These are phyloP conservation scores for Scedosporium minutisporum DNA, from an alignment of 2,329 filamentous ascomycete species.

Conservation along the genomic window DNA sequence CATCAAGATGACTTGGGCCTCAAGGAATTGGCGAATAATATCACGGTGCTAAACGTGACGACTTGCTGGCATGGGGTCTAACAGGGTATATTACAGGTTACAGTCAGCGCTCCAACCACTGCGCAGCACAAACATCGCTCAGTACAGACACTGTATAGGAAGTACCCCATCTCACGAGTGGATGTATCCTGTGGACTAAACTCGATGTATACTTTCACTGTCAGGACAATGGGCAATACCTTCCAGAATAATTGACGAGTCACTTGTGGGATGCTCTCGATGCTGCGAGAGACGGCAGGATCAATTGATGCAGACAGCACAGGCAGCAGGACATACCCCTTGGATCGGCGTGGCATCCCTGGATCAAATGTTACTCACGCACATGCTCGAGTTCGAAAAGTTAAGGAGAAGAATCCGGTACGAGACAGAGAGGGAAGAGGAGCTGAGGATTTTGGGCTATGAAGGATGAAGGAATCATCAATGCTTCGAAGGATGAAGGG, in stretches of 20 bases:
- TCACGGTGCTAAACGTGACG: neutral
- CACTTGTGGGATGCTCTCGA: neutral
- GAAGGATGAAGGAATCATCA: no score
- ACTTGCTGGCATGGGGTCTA: neutral
- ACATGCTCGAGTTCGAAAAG: neutral
- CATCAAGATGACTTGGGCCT: no score
- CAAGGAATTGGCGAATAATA: neutral
- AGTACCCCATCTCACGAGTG: neutral
- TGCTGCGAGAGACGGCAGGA: neutral
- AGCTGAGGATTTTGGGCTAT: no score
- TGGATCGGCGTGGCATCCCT: neutral
- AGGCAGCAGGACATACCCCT: neutral
- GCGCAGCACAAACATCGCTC: neutral
- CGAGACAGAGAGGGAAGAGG: no score
- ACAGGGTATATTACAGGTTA: neutral
- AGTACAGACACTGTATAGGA: neutral
- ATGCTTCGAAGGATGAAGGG: no score
- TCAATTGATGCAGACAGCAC: neutral
- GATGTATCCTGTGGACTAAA: neutral
- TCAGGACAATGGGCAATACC: no score
- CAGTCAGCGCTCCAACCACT: no score
- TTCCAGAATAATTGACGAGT: neutral
- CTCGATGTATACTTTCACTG: neutral
- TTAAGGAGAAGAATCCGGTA: no score
- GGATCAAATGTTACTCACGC: neutral